Evolutionary conservation across 352 stramenopile genomes (phyloP), one percentile per base, ranked within the genome.

Genomic region (Paralagenidium karlingii): DNA sequence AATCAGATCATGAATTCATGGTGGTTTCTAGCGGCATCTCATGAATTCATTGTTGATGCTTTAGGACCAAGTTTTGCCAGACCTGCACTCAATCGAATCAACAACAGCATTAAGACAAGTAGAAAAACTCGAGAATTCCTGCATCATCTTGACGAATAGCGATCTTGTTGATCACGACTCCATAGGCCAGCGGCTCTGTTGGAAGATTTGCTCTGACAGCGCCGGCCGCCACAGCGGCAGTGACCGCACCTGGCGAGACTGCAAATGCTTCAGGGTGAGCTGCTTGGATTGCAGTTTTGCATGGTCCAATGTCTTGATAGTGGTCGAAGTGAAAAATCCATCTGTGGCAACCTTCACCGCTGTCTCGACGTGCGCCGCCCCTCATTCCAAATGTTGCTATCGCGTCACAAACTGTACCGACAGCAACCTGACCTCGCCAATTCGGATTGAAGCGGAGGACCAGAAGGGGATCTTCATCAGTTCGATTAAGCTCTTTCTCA

Each of bases 331-430:
- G 43, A 44, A 50, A 44, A 32, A 50, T 39, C 36, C 43, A 50
- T 44, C 43, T 6, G 43, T 49, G 34, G 43, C 43, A 49, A 37
- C 34, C 43, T 43, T 38, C 33, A 20, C 34, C 28, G 28, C 7
- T 33, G 19, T 49, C 43, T 8, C 43, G 43, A 49, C 43, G 43
- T 42, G 43, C 26, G 11, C 26, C 26, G 24, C 21, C 26, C 22
- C 24, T 50, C 43, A 44, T 50, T 44, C 34, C 43, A 39, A 45
- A 45, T 44, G 43, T 50, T 44, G 43, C 43, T 37, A 50, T 50
- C 34, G 34, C 34, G 43, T 50, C 43, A 50, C 34, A 50, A 31
- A 50, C 43, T 38, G 43, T 44, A 7, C 4, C 34, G 6, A 24
- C 34, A 44, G 25, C 43, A 27, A 39, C 34, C 12, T 30, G 34